These are phyloP conservation scores for Arabidopsis thaliana DNA, from an alignment of 345 rosid species.

Conservation along the genomic window DNA sequence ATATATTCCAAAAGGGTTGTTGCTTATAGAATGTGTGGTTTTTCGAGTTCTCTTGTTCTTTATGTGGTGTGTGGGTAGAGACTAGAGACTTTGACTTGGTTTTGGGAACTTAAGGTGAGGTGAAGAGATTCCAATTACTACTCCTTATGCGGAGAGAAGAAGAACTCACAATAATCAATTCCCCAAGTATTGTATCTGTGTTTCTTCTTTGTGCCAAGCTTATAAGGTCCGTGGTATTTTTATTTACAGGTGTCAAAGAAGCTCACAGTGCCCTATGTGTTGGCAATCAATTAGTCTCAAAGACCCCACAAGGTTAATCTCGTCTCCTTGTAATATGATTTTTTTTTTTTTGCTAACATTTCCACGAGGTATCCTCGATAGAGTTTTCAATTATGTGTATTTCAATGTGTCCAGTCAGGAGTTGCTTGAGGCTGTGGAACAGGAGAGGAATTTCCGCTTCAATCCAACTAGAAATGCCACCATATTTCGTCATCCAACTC, in stretches of 20 bases:
- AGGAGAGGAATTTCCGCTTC: slow-evolving; percentile 78
- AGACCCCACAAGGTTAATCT: slow-evolving; percentile 77
- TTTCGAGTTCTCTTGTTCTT: slow-evolving; percentile 2
- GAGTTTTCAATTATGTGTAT: slow-evolving; percentile 20
- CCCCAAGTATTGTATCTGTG: neutral
- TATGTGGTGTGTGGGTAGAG: neutral
- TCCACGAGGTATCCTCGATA: neutral
- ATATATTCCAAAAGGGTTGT: neutral
- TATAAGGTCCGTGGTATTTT: neutral
- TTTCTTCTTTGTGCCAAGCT: slow-evolving; percentile 15
- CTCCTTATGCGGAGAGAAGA: neutral
- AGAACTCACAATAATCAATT: neutral
- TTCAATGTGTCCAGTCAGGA: slow-evolving; percentile 69
- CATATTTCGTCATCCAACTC: slow-evolving; percentile 91
- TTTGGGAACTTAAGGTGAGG: neutral
- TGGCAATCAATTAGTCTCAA: slow-evolving; percentile 92
- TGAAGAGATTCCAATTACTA: neutral
- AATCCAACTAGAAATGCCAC: slow-evolving; percentile 81
- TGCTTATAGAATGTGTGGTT: neutral
- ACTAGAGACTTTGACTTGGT: neutral
- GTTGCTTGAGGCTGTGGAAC: slow-evolving; percentile 86
- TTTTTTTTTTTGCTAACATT: neutral
- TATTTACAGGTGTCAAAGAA: slow-evolving; percentile 84
- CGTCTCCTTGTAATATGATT: neutral
- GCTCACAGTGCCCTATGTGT: slow-evolving; percentile 99